Evolutionary conservation across 306 rosid genomes (phyloP), one percentile per base, ranked within the genome.

Genomic region (Vachellia collinsii): DNA sequence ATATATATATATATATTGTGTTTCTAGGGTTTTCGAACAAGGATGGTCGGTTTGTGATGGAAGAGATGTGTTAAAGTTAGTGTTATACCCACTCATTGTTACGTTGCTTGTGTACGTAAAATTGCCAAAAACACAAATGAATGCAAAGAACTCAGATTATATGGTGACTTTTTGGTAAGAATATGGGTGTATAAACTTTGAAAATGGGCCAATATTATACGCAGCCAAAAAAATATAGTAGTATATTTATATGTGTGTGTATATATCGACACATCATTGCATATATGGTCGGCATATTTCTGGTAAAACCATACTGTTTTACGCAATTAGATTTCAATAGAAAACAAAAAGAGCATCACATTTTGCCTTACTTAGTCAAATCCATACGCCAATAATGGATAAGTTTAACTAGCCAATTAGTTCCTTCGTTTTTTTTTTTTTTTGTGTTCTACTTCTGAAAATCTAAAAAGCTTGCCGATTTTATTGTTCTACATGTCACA

Each of bases 281-380:
- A 23, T 29, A 22, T 20, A 79, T 82, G 76, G 86, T 79, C 71
- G 84, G 82, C 77, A 46, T 58, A 71, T 86, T 61, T 65, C 76
- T 37, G 75, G 71, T 43, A 78, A 74, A 74, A 53, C 72, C 72
- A 63, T 78, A 47, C 41, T 37, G 73, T 79, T 69, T 46, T 72
- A 78, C 76, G 48, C 36, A 37, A 78, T 39, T 69, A 47, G 41
- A 3, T 71, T 62, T 29, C 70, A 6, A 41, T 47, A 63, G 3
- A 16, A 43, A 70, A 29, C 54, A 25, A 22, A 58, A 70, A 23
- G 6, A 39, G 51, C 53, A 67, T 5, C 74, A 67, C 64, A 16
- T 34, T 48, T 71, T 65, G 65, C 37, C 37, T n/a, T 41, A 23
- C 22, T 61, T 61, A 1, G 74, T 65, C 56, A 42, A 37, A 36